Evolutionary conservation across 371 early-diverging fungal species (phyloP), one percentile per base, ranked within the genome.

Genomic region (Sporodiniella umbellata): DNA sequence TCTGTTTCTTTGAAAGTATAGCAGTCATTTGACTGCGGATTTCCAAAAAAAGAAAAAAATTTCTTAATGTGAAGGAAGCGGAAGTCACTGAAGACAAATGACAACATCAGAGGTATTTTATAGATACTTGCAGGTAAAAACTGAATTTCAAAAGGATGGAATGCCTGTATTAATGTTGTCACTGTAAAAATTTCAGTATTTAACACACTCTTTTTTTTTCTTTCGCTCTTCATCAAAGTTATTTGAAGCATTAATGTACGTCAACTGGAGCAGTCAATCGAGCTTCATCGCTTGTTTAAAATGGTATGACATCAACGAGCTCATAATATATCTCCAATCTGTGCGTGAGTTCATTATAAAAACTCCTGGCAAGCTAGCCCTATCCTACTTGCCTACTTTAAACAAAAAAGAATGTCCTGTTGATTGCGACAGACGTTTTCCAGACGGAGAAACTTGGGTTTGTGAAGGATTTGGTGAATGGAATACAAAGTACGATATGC

Each of bases 391-490:
- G 1, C 53, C 53, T 72, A 48, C 39, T 22, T 43, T 15, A 2
- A 7, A 10, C 7, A 19, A 40, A 10, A 8, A 18, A 21, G 40
- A n/a, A 33, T n/a, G 48, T 3, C 55, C 55, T 15, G 49, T 48
- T 3, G 8, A 11, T 0, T 19, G 37, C 15, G 28, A 15, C 24
- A 8, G 30, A 22, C 39, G 58, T 4, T 58, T 58, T n/a, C 58
- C 58, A 7, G n/a, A n/a, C 2, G 6, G 42, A 1, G 19, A 42
- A 21, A n/a, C 3, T 15, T 58, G 43, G 35, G 14, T 58, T 0
- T 52, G 52, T 28, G 58, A 58, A 24, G 53, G 35, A 2, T 21
- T 48, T 6, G 53, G 53, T 3, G 31, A 48, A 1, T 58, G 47
- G 52, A 38, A 28, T 8, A 11, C 31, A 0, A 24, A 30, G 19